Base-by-base conservation (phyloP, 257 asterid species). In the Solanum tarijense region DNA sequence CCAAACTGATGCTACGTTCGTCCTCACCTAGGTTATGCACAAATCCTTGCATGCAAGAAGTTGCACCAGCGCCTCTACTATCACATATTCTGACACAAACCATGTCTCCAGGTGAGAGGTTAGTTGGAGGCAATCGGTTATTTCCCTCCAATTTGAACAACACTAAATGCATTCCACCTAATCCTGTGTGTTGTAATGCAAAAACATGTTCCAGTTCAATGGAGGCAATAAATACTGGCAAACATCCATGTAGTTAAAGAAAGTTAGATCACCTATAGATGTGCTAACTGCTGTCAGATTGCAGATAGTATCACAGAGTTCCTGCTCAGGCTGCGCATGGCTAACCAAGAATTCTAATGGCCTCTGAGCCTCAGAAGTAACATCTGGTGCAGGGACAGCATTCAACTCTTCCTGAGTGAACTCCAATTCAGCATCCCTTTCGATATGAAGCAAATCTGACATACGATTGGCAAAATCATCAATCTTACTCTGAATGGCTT, bases 91-190 rank as follows among this genome's bases (percentile, higher is more conserved):
- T 94, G 81, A 96, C 96, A n/a, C 99, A 96, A 86, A 96, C 98
- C 99, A 96, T 96, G 93, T 96, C 99, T 48, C 99, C 99, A 0
- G 98, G 99, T 88, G 99, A 96, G 88, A 96, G 97, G 86, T 94
- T 96, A 68, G 98, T 93, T 82, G 99, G 99, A 25, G 99, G 99
- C 91, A 96, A 89, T 89, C 96, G 94, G 89, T 96, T 94, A 89
- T 93, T 96, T 76, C 98, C 98, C 92, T 96, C 99, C 85, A 88
- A 93, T 89, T 91, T 93, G 92, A 96, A 96, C 94, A 94, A 88
- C 60, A 96, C 98, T 94, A 96, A 88, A 92, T 96, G 98, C 98
- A 96, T 96, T 86, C 99, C 99, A 36, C 98, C 99, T 87, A 96
- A 90, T 88, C 99, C 99, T 96, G 94, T 91, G 43, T 3, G 86